Evolutionary conservation across 2,329 filamentous ascomycete genomes (phyloP), one percentile per base, ranked within the genome.

Genomic region (Penicillium sp.): DNA sequence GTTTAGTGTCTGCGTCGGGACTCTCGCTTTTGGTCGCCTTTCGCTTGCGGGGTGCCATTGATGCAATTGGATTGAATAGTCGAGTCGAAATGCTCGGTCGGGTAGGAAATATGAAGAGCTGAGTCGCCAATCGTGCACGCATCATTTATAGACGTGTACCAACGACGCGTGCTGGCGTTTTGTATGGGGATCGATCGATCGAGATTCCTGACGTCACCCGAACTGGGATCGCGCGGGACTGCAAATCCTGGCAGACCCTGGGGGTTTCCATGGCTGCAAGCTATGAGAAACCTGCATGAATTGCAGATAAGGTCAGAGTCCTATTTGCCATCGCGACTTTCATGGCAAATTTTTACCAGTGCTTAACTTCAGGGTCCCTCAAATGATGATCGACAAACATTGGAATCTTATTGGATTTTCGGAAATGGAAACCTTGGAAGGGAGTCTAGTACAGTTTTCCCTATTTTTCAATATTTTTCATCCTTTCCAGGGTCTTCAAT

Each of bases 21-120:
- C 50, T 53, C 42, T 44, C 42, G 25, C 29, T 43, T 27, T 45
- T 59, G 11, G 64, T 54, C 3, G 62, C 53, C 49, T 67, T 71
- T 49, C 69, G 69, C 54, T 72, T 72, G 0, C 63, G 14, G 26
- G 48, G 55, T 16, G 67, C 61, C 69, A 71, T 71, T 2, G 52
- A 10, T n/a, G 19, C 16, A 33, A 35, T 42, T 13, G 9, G 19
- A 37, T 14, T 55, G 16, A 13, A 26, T 9, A 49, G 37, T 33
- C 26, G 51, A 23, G 25, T 23, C 29, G 16, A 29, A 37, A n/a
- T 29, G 9, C 27, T 14, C 25, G 39, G 26, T 5, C 25, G 43
- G 3, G 23, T 39, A 9, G 9, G 37, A 39, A 31, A 50, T 3
- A 26, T 11, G 2, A 11, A 16, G 4, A 25, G 3, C 14, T 6